Conservation (phyloP, 495 filamentous ascomycete species). For the Letharia columbiana region DNA sequence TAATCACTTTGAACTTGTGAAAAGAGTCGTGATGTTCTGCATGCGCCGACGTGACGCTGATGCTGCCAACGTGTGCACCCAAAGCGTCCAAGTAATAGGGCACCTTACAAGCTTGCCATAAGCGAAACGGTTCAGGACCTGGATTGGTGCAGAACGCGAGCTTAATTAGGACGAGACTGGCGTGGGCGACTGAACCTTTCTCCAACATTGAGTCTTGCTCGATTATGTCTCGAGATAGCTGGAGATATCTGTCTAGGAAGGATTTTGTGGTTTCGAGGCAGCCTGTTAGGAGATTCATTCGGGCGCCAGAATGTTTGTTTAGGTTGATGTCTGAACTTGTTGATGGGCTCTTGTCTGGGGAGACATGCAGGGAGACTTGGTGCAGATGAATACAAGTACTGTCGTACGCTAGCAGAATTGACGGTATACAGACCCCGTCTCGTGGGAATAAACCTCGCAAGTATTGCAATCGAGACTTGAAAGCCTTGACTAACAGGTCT, state of each 20-base stretch:
- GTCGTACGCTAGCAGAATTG: slow-evolving; percentile 3
- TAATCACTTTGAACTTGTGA: background rate
- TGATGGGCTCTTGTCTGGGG: background rate
- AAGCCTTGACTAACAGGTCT: slow-evolving; percentile 7
- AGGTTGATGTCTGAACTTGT: background rate
- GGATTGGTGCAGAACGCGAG: background rate
- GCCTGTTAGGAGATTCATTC: background rate
- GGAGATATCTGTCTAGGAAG: slow-evolving; percentile 14
- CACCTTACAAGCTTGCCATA: slow-evolving; percentile 1
- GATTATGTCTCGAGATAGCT: background rate
- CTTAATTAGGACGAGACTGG: slow-evolving; percentile 4
- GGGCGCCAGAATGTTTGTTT: background rate
- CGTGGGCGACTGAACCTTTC: slow-evolving; percentile 1
- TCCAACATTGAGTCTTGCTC: background rate
- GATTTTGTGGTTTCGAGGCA: slow-evolving; percentile 15
- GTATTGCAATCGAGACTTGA: background rate
- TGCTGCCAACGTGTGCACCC: background rate
- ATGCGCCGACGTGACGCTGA: background rate
- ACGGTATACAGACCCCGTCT: background rate
- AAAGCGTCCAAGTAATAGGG: background rate
- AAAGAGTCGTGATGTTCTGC: background rate
- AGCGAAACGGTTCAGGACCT: background rate
- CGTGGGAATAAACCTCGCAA: background rate
- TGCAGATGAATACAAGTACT: slow-evolving; percentile 10
- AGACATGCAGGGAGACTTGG: slow-evolving; percentile 8